Conservation (phyloP, 1,284 basidiomycete genomes). For the Moesziomyces globuligerus region DNA sequence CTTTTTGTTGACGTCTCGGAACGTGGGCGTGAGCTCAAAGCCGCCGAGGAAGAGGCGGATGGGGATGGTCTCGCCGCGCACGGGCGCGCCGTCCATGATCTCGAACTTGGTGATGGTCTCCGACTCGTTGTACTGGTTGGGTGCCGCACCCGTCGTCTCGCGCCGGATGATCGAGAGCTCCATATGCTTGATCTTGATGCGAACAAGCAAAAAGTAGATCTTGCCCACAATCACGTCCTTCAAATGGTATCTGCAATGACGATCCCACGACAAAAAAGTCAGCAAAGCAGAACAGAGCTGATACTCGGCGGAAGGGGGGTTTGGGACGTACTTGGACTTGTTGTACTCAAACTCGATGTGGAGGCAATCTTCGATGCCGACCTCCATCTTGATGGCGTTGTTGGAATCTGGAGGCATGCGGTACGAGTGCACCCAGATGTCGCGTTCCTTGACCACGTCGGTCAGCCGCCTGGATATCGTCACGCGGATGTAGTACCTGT, state of each 20-base stretch:
- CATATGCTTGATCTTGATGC: constrained; percentile 99
- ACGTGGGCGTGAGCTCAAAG: constrained; percentile 97
- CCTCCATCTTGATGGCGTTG: constrained; percentile 99
- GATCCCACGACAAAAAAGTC: too few species aligned
- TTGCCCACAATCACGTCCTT: constrained; percentile 99
- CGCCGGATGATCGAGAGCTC: constrained; percentile 96
- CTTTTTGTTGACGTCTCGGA: constrained; percentile 99
- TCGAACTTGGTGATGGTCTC: constrained; percentile 99
- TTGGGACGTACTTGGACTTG: constrained; percentile 82
- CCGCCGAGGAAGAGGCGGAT: constrained; percentile 97
- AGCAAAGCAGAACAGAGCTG: too few species aligned
- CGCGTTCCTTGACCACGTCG: constrained; percentile 89
- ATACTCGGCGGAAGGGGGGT: not conserved
- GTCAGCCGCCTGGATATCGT: constrained; percentile 89
- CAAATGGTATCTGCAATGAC: constrained; percentile 78
- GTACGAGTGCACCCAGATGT: constrained; percentile 97
- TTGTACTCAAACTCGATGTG: constrained; percentile 99
- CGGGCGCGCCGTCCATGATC: constrained; percentile 79
- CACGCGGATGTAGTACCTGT: constrained; percentile 86
- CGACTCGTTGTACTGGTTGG: constrained; percentile 98
- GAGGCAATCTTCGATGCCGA: constrained; percentile 97
- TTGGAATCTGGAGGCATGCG: constrained; percentile 98
- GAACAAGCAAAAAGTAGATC: constrained; percentile 97
- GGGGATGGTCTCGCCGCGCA: constrained; percentile 96
- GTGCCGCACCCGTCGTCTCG: constrained; percentile 86